Base-by-base conservation (phyloP, 495 filamentous ascomycete genomes). In the Aspergillus coremiiformis region DNA sequence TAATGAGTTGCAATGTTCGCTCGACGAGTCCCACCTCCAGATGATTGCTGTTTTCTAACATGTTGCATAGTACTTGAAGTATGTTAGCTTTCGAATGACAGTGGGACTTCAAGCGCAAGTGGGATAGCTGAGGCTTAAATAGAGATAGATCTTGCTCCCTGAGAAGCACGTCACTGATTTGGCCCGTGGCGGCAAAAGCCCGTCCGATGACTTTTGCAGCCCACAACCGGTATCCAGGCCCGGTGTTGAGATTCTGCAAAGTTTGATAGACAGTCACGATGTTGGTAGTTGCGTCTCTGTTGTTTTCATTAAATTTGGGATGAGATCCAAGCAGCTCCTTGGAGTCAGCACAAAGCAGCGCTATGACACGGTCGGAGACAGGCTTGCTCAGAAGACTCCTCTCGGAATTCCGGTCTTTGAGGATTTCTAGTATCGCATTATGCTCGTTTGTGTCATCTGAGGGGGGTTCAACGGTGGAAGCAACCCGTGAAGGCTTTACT, bases 171-270 rank as follows among this genome's bases (percentile, higher is more conserved):
- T 74, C 64, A 43, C 60, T 58, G 23, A 87, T 76, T 51, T 80
- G 69, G 15, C 88, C 88, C 44, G 82, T 86, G 4, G 85, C 77
- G 39, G 86, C 83, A 68, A 90, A 97, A 0, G 89, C 84, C 57
- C 89, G 80, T 17, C 93, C 93, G 20, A 98, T 74, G 14, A 90
- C 85, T 47, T 83, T 79, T 6, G 85, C 90, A 33, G 86, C 86
- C 93, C 93, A 98, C 4, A 87, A 67, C 11, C 86, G 68, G 63
- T 93, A 97, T 19, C 81, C 78, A 23, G 74, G 70, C 39, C 84
- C 84, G 26, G 84, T 74, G 9, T 73, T 67, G 33, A 75, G 70
- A 21, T 75, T 72, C 51, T 81, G 78, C 56, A 89, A 85, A 20
- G 83, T 89, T 57, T 85, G 81, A 81, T 84, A 90, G 2, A 96